Evolutionary conservation across 768 basidiomycete species (phyloP), one percentile per base, ranked within the genome.

Genomic region (Suillus occidentalis): DNA sequence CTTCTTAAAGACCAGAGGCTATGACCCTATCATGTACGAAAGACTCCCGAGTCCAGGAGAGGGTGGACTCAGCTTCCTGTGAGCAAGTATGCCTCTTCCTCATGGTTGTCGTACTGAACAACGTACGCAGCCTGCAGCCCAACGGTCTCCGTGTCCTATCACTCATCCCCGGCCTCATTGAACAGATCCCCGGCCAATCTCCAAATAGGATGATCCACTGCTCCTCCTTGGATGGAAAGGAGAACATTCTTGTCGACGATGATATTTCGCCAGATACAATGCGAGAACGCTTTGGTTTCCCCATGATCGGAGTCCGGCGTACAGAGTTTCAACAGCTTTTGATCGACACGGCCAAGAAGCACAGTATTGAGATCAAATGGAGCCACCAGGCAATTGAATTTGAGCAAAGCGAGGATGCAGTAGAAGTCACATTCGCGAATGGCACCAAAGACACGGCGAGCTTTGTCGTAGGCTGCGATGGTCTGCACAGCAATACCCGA

Each of bases 401-500:
- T 4, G 73, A 78, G 50, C 75, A 80, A 64, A 72, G 69, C 13
- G 61, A 31, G 13, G 31, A 65, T 5, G 65, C 63, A 18, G 82
- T 80, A 2, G 63, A 65, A 6, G 81, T 79, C 13, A 67, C 50
- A 5, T 79, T 82, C 65, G 72, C 69, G 42, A 78, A 79, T 58
- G 82, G 80, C 10, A 65, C 65, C 25, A 70, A 63, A 53, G 80
- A 77, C 52, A 74, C 67, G 0, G 81, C 76, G 8, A 76, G 75
- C 63, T 76, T 83, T 60, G 75, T 82, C 5, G 73, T 82, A 10
- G 82, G 81, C 25, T 81, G 80, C 68, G 82, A 83, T 63, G 82
- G 82, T 12, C 70, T 83, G 64, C 82, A 82, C 66, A 79, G 79
- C 66, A 75, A 70, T 60, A 80, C 81, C 13, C 73, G 82, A 2